Percentiles rank a stretch among this genome's conserved stretches.
Conservation (phyloP, 2,329 filamentous ascomycete species). For the Myriangium duriaei region DNA sequence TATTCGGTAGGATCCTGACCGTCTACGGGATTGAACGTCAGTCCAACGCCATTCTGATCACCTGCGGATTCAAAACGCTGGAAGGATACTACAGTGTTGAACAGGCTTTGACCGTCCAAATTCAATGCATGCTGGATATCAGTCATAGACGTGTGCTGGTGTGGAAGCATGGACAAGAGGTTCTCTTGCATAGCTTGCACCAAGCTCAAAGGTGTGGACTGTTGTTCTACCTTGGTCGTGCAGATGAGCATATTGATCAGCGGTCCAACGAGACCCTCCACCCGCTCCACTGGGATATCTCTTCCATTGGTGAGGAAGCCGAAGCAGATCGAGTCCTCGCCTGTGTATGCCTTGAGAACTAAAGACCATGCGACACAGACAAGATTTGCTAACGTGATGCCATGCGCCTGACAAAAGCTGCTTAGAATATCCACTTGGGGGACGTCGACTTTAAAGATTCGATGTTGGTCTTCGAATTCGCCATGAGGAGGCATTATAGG, state of each 20-base stretch:
- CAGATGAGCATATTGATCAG: background rate
- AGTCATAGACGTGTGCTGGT: background rate
- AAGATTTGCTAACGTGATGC: background rate
- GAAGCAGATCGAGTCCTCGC: background rate
- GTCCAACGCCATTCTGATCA: background rate
- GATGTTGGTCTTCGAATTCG: background rate
- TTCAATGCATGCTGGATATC: background rate
- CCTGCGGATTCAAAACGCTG: background rate
- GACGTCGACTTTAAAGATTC: background rate
- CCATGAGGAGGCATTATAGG: background rate
- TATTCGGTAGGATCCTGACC: background rate
- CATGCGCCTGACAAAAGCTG: background rate
- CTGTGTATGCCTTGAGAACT: conserved; percentile 1
- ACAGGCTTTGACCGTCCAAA: background rate
- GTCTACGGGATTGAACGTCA: background rate
- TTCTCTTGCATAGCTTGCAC: background rate
- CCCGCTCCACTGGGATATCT: background rate
- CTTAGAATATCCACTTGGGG: background rate
- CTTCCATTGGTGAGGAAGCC: background rate
- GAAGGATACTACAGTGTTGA: background rate
- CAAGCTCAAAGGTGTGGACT: background rate
- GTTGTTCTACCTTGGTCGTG: background rate
- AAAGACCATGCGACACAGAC: conserved; percentile 1
- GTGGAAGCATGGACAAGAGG: background rate
- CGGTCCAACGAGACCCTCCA: background rate